Conservation (phyloP, 1,284 basidiomycete species). For the Irpex sp. region DNA sequence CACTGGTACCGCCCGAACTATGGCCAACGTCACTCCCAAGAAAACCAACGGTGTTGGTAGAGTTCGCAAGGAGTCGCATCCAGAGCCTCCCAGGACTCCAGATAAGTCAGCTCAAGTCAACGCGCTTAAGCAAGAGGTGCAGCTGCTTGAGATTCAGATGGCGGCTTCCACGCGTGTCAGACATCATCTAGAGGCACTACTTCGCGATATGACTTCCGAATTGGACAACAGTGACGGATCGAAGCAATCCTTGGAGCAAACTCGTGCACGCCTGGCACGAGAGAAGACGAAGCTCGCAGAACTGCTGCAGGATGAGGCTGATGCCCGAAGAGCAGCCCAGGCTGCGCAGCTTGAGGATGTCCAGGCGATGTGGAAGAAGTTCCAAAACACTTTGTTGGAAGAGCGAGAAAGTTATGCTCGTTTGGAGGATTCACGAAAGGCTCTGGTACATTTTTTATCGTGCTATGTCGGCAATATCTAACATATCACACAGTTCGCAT, state of each 20-base stretch:
- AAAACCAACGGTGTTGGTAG: slow-evolving; percentile 42
- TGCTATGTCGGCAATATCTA: slow-evolving; percentile 1
- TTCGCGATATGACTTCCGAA: slow-evolving; percentile 62
- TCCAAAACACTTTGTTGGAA: slow-evolving; percentile 56
- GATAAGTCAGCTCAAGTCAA: slow-evolving; percentile 45
- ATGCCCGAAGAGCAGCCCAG: slow-evolving; percentile 58
- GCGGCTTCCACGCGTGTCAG: slow-evolving; percentile 65
- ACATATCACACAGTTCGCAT: slow-evolving; percentile 45
- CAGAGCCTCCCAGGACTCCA: slow-evolving; percentile 36
- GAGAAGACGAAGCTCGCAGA: slow-evolving; percentile 58
- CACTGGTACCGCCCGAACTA: slow-evolving; percentile 29
- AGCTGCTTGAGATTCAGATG: slow-evolving; percentile 68
- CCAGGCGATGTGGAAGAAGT: slow-evolving; percentile 67
- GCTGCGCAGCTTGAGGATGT: slow-evolving; percentile 61
- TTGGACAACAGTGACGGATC: slow-evolving; percentile 65
- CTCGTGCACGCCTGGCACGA: slow-evolving; percentile 50
- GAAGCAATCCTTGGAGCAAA: slow-evolving; percentile 58
- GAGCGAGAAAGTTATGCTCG: slow-evolving; percentile 62
- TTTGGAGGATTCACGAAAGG: slow-evolving; percentile 70
- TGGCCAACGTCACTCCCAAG: slow-evolving; percentile 41
- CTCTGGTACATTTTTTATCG: slow-evolving; percentile 43
- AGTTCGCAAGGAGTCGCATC: slow-evolving; percentile 30
- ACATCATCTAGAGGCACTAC: slow-evolving; percentile 59
- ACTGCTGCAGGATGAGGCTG: slow-evolving; percentile 61
- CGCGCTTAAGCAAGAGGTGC: slow-evolving; percentile 61